These are phyloP conservation scores for Aspergillus mulundensis DNA, from an alignment of 495 filamentous ascomycete species.

Conservation along the genomic window DNA sequence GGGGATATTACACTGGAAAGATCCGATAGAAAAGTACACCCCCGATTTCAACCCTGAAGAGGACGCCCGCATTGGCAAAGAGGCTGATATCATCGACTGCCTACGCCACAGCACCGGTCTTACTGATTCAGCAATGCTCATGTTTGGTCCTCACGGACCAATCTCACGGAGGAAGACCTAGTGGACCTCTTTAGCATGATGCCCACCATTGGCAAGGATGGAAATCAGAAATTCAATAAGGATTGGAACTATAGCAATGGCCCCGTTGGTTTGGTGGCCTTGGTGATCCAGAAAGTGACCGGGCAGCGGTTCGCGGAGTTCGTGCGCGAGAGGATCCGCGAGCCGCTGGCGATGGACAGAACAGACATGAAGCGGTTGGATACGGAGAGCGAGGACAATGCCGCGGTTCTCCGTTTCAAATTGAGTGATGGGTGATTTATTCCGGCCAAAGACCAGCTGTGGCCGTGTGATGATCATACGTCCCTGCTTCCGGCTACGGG, in stretches of 20 bases:
- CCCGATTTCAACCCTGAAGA: conserved; percentile 21
- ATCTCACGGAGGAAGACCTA: conserved; percentile 16
- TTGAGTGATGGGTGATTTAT: conserved; percentile 8
- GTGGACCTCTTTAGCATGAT: conserved; percentile 27
- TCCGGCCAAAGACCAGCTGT: no score
- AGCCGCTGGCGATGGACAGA: conserved; percentile 29
- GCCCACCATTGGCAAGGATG: conserved; percentile 22
- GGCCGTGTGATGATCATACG: no score
- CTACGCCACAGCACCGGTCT: conserved; percentile 46
- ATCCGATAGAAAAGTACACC: conserved; percentile 17
- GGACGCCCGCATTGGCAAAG: conserved; percentile 16
- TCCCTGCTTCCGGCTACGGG: no score
- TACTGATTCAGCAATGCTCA: conserved; percentile 24
- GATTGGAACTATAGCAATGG: conserved; percentile 43
- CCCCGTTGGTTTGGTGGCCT: conserved; percentile 36
- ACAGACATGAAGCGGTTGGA: conserved; percentile 6
- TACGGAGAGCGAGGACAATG: conserved; percentile 9
- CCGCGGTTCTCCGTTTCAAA: conserved; percentile 7
- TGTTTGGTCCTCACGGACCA: conserved; percentile 9
- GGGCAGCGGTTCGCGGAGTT: conserved; percentile 35
- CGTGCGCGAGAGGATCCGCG: conserved; percentile 40
- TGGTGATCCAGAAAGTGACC: conserved; percentile 39
- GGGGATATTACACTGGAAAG: conserved; percentile 20
- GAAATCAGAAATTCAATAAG: conserved; percentile 23
- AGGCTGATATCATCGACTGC: conserved; percentile 43